These are phyloP conservation scores for Acer negundo DNA, from an alignment of 345 rosid species.

Conservation along the genomic window DNA sequence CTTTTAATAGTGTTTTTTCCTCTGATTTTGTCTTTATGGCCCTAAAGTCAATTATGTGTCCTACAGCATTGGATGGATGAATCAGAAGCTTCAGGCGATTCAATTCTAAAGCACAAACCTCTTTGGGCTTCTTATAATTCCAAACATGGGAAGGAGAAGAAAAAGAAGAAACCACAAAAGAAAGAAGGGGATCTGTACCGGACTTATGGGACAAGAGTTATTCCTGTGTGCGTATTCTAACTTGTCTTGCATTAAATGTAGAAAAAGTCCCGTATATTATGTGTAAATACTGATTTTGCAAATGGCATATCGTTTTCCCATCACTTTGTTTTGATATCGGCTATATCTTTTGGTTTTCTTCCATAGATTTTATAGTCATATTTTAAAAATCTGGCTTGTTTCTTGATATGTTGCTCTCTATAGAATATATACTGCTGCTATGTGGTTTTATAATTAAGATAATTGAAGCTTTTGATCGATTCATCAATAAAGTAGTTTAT, in stretches of 20 bases:
- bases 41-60: slow-evolving; percentile 27
- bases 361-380: not conserved
- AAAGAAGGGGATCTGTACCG: slow-evolving; percentile 76
- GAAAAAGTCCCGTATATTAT: not conserved
- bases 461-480: not conserved
- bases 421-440: not conserved
- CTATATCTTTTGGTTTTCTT: not conserved
- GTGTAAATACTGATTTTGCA: not conserved
- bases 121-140: slow-evolving; percentile 80
- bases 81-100: slow-evolving; percentile 69
- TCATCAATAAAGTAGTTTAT: not conserved
- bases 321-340: not conserved
- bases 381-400: not conserved
- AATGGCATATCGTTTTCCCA: not conserved
- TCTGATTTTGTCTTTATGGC: slow-evolving; percentile 15
- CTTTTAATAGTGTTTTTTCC: slow-evolving; percentile 2
- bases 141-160: slow-evolving; percentile 52
- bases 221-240: slow-evolving; percentile 81
- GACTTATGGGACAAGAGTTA: slow-evolving; percentile 96
- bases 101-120: slow-evolving; percentile 90
- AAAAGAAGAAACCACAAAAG: slow-evolving; percentile 57
- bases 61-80: slow-evolving; percentile 83
- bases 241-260: slow-evolving; percentile 10
- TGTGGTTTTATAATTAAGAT: not conserved
- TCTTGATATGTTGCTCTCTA: not conserved